phyloP scores from a whole-genome alignment of 371 early-diverging fungal species.

The Rozella allomycis region DNA sequence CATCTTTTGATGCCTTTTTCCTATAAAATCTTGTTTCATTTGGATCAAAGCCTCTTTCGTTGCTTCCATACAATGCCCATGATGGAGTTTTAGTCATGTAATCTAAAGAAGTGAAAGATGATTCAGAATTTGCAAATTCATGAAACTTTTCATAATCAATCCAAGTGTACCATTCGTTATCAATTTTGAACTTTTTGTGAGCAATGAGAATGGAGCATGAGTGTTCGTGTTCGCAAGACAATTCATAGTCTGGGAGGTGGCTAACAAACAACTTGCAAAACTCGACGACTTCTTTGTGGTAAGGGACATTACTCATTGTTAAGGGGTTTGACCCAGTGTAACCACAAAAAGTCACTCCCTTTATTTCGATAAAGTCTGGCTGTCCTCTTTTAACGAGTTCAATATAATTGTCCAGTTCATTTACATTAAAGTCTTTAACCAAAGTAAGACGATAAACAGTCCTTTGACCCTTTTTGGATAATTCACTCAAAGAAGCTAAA shows the following conservation, averaged over 20 bases:
- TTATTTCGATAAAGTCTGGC: conserved; percentile 58
- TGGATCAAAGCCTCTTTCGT: conserved; percentile 53
- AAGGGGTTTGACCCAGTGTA: conserved; percentile 27
- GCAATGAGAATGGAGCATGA: conserved; percentile 50
- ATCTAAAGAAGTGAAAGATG: conserved; percentile 40
- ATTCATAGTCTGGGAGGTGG: conserved; percentile 38
- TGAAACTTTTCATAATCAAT: conserved; percentile 56
- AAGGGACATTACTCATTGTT: conserved; percentile 33
- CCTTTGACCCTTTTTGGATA: conserved; percentile 42
- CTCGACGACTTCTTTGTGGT: conserved; percentile 48
- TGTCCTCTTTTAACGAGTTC: conserved; percentile 43
- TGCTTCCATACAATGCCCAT: conserved; percentile 52
- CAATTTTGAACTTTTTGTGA: conserved; percentile 35
- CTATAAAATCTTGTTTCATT: conserved; percentile 42
- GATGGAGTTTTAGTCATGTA: conserved; percentile 47
- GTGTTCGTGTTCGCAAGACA: conserved; percentile 52
- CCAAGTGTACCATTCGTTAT: conserved; percentile 53
- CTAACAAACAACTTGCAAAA: conserved; percentile 36
- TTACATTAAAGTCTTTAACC: conserved; percentile 53
- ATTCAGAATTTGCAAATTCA: conserved; percentile 33
- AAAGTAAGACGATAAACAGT: conserved; percentile 50
- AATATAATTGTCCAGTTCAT: conserved; percentile 43
- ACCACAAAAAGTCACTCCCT: conserved; percentile 50
- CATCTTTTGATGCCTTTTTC: too few species aligned
- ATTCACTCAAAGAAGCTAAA: conserved; percentile 36